These are phyloP conservation scores for Globisporangium acanthophoron DNA, from an alignment of 352 stramenopile species.

Conservation along the genomic window DNA sequence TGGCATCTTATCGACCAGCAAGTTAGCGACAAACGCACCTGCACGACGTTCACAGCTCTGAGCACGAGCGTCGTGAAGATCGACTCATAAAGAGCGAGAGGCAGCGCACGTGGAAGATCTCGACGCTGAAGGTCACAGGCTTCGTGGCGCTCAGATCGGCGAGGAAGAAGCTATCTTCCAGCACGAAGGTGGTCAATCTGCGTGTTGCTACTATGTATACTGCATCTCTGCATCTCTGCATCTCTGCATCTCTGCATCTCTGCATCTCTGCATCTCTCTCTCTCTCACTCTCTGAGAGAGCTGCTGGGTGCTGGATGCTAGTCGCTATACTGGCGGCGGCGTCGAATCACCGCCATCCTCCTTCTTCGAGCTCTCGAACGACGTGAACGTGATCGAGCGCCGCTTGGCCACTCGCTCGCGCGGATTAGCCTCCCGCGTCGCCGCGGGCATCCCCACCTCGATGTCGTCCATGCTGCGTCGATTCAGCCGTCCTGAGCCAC, in stretches of 20 bases:
- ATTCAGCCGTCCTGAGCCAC: conserved; percentile 8
- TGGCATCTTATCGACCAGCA: no score
- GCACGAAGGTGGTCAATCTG: no score
- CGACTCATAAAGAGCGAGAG: no score
- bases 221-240: neutral
- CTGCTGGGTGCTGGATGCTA: neutral
- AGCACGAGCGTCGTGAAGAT: no score
- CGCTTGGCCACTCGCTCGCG: conserved; percentile 48
- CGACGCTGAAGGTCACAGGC: no score
- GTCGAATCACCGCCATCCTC: conserved; percentile 8
- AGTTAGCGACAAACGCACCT: no score
- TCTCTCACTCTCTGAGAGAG: no score
- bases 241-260: neutral
- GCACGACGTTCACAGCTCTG: no score
- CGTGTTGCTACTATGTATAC: neutral
- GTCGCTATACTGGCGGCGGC: conserved; percentile 7
- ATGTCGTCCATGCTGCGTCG: conserved; percentile 71
- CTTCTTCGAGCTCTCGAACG: conserved; percentile 33
- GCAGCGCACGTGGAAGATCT: no score
- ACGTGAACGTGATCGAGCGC: conserved; percentile 75
- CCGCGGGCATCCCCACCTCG: conserved; percentile 58
- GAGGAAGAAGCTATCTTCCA: no score
- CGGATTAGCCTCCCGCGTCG: conserved; percentile 40
- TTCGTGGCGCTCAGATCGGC: no score
- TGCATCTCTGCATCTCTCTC: neutral